phyloP scores from a whole-genome alignment of 2,329 filamentous ascomycete genomes.

The Leptographium wingfieldii region DNA sequence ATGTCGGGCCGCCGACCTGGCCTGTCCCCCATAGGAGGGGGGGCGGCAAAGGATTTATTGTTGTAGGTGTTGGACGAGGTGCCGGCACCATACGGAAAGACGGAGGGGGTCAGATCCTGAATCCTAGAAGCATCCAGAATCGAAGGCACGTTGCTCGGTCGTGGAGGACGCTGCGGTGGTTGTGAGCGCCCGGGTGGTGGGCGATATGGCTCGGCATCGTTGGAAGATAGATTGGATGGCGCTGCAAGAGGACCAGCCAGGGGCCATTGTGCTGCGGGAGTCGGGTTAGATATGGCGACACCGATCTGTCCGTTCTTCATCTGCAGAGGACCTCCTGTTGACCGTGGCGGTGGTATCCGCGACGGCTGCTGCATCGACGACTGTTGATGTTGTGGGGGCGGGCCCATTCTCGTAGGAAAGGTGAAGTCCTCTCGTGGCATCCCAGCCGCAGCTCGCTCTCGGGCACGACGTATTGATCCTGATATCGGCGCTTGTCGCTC shows the following conservation, averaged over 20 bases:
- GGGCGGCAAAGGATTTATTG: background rate
- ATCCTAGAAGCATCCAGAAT: constrained; percentile 42
- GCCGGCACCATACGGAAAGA: constrained; percentile 20
- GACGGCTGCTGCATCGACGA: constrained; percentile 7
- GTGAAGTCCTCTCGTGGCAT: constrained; percentile 19
- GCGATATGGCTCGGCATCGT: constrained; percentile 30
- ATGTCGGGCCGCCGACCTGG: constrained; percentile 24
- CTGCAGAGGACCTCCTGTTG: constrained; percentile 23
- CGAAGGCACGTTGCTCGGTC: constrained; percentile 47
- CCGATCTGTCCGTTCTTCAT: constrained; percentile 25
- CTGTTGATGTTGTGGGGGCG: constrained; percentile 1
- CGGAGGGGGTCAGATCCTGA: constrained; percentile 43
- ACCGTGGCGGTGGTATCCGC: constrained; percentile 15
- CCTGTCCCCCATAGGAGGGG: constrained; percentile 11
- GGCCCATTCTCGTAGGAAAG: constrained; percentile 14
- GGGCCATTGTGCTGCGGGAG: constrained; percentile 42
- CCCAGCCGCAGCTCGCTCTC: constrained; percentile 37
- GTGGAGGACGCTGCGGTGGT: constrained; percentile 45
- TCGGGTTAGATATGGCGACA: constrained; percentile 39
- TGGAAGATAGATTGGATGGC: constrained; percentile 14
- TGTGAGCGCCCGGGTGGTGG: constrained; percentile 36
- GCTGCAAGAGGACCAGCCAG: constrained; percentile 25
- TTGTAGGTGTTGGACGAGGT: background rate
- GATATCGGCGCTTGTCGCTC: constrained; percentile 28
- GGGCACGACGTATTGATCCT: constrained; percentile 40